Base-by-base conservation (phyloP, 2,329 filamentous ascomycete genomes). In the Dichotomopilus funicola region DNA sequence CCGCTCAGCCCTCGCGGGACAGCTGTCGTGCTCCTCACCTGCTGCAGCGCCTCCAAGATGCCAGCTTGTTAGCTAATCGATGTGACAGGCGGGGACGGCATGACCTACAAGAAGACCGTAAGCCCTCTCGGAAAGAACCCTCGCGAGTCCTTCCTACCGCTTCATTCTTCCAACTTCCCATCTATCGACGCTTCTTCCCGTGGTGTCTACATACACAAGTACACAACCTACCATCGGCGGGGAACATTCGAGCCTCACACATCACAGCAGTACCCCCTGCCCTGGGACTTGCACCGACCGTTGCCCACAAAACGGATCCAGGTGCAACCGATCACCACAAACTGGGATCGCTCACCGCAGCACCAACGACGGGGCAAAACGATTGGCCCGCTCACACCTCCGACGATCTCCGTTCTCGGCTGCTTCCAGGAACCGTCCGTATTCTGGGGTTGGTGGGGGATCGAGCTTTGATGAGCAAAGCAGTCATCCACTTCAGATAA, bases 341-440 rank as follows among this genome's bases (percentile, higher is more conserved):
- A 51, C 52, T 54, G 55, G 50, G 46, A 45, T 35, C 54, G 33
- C 48, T 53, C 51, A 54, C 49, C 54, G 51, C 50, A 59, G 51
- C 51, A 55, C 55, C 54, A 38, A 35, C 41, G 46, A 59, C 59
- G 44, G 62, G 64, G 60, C 62, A 63, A 63, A 58, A 65, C 59
- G 59, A 65, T 65, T 65, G 63, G 63, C 53, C 58, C 42, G 41
- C 3, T 40, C 35, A 12, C 49, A 49, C 49, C 49, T 51, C 56
- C 51, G 57, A 57, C 55, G 62, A 62, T 64, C 63, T 65, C 63
- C 63, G 63, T 63, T 65, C 63, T 63, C 63, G 63, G 63, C 61
- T 61, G 53, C 54, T 55, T 40, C 58, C 49, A 59, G 53, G 58
- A 49, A 58, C 56, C 49, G 47, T 55, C 50, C 55, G 44, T 37